Conservation (phyloP, 2,329 filamentous ascomycete genomes). For the Ophiostoma sp. region DNA sequence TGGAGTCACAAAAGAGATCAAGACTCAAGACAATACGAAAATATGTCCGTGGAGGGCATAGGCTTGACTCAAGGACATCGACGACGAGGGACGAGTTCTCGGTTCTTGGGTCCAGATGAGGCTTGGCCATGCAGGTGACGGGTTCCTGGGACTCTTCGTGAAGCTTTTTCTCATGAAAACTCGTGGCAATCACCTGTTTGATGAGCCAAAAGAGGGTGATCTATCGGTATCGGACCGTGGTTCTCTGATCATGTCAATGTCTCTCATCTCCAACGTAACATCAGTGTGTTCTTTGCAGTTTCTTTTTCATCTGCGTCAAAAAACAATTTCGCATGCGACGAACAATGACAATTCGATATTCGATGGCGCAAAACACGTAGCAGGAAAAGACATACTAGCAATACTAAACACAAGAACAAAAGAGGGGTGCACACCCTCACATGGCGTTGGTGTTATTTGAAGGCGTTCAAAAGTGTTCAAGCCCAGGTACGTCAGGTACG, state of each 20-base stretch:
- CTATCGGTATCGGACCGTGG: background rate
- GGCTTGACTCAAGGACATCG: background rate
- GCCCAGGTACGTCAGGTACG: background rate
- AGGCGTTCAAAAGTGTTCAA: background rate
- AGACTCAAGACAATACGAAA: background rate
- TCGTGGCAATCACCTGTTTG: background rate
- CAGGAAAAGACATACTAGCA: background rate
- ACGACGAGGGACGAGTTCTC: background rate
- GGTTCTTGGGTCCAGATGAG: constrained; percentile 1
- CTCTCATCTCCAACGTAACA: background rate
- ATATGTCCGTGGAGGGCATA: background rate
- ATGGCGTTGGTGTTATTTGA: background rate
- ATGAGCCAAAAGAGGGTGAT: background rate
- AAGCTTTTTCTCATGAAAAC: background rate
- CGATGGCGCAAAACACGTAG: background rate
- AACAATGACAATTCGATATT: background rate
- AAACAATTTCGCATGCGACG: background rate
- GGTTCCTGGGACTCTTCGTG: background rate
- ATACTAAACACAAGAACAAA: background rate
- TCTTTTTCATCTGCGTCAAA: background rate
- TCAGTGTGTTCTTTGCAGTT: too few relatives aligned
- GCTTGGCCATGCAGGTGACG: background rate
- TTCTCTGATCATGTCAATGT: background rate
- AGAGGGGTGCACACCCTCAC: background rate
- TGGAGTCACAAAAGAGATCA: background rate